These are phyloP conservation scores for Uronychia binucleata DNA, from an alignment of 73 alveolate species.

Conservation along the genomic window DNA sequence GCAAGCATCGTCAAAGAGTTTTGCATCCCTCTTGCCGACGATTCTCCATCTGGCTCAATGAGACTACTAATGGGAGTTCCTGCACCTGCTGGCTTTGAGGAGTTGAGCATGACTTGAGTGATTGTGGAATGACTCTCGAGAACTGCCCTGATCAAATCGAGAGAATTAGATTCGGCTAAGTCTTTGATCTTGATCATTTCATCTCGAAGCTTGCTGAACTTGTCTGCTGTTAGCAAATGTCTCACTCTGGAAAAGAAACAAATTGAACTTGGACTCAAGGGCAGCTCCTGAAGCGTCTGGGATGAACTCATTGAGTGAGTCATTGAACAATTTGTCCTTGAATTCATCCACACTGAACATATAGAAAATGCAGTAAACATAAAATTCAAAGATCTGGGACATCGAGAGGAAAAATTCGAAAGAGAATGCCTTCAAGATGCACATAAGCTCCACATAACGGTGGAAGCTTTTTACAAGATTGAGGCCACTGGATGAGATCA, in stretches of 20 bases:
- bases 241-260: not conserved
- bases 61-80: no score
- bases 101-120: not conserved
- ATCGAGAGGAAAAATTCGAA: slow-evolving; percentile 9
- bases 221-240: not conserved
- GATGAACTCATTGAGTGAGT: not conserved
- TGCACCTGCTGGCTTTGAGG: no score
- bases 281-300: not conserved
- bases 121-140: not conserved
- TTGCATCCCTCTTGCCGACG: no score
- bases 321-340: not conserved
- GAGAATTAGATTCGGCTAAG: not conserved
- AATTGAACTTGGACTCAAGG: not conserved
- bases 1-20: no score
- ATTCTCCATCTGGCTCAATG: no score
- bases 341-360: not conserved
- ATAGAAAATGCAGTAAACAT: slow-evolving; percentile 7
- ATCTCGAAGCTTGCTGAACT: not conserved
- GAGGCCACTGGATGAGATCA: slow-evolving; percentile 21
- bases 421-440: not conserved
- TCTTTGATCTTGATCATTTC: slow-evolving; percentile 23
- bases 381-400: slow-evolving; percentile 24
- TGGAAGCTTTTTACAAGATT: slow-evolving; percentile 21
- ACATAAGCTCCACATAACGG: slow-evolving; percentile 20
- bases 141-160: not conserved